Evolutionary conservation across 164 flowering plant genomes (phyloP).

Genomic region (Protea cynaroides): DNA sequence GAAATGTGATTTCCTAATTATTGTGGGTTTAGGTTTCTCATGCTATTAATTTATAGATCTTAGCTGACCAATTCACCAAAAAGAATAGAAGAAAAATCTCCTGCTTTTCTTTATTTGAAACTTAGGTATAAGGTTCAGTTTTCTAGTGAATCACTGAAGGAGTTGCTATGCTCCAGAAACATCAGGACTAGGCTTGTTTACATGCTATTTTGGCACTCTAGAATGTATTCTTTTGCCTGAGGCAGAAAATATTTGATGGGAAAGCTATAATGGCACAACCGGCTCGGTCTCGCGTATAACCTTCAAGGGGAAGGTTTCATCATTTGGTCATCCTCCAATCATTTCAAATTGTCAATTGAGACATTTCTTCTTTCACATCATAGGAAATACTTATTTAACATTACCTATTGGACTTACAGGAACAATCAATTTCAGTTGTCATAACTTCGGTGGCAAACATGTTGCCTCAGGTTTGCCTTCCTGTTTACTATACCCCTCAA

Average conservation of each 20-base stretch:
- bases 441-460: conserved; percentile 78
- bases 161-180: neutral
- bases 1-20: neutral
- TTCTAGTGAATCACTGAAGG: neutral
- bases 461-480: conserved; percentile 76
- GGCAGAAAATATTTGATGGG: no score
- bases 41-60: neutral
- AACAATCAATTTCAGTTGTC: conserved; percentile 84
- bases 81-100: neutral
- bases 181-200: no score
- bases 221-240: neutral
- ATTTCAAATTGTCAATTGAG: neutral
- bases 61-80: no score
- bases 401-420: conserved; percentile 39
- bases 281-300: no score
- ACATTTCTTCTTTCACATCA: neutral
- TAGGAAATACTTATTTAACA: neutral
- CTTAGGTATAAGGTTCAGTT: neutral
- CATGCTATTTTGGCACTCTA: neutral
- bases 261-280: no score
- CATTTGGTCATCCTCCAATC: no score
- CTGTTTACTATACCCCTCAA: neutral
- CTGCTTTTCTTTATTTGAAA: neutral
- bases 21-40: neutral
- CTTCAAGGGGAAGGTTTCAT: no score